Percentiles rank a stretch among this genome's conserved stretches.
Conservation (phyloP, 352 stramenopile species). For the Globisporangium carolinianum region DNA sequence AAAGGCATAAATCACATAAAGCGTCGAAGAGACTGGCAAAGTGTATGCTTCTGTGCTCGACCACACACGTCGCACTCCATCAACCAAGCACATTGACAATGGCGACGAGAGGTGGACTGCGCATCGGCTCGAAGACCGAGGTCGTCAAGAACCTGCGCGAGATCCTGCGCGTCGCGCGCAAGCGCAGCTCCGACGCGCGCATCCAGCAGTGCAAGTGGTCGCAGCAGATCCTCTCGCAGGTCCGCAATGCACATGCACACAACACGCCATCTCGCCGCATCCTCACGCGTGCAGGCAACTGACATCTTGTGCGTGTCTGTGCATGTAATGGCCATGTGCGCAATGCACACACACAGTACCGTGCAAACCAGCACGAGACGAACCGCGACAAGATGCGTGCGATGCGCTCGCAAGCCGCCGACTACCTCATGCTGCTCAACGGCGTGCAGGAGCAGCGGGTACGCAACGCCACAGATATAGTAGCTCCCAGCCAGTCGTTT, state of each 20-base stretch:
- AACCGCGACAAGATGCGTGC: slow-evolving; percentile 64
- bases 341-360: slow-evolving; percentile 38
- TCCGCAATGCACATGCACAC: slow-evolving; percentile 10
- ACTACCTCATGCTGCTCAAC: slow-evolving; percentile 62
- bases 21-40: too few species aligned
- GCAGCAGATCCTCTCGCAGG: slow-evolving; percentile 68
- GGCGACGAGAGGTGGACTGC: slow-evolving; percentile 42
- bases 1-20: too few species aligned
- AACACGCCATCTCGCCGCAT: too few species aligned
- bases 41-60: too few species aligned
- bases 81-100: slow-evolving; percentile 21
- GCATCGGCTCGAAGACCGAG: slow-evolving; percentile 77
- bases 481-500: background rate
- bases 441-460: slow-evolving; percentile 75
- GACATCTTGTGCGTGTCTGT: too few species aligned
- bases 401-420: slow-evolving; percentile 60
- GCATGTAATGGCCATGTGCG: background rate
- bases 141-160: slow-evolving; percentile 73
- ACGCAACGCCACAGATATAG: slow-evolving; percentile 6
- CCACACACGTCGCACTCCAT: background rate
- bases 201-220: slow-evolving; percentile 57
- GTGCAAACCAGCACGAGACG: slow-evolving; percentile 61
- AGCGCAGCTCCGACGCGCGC: slow-evolving; percentile 40
- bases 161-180: slow-evolving; percentile 58
- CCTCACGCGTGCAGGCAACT: too few species aligned